Conservation (phyloP, 805 yeast species). For the Myxozyma geophila region DNA sequence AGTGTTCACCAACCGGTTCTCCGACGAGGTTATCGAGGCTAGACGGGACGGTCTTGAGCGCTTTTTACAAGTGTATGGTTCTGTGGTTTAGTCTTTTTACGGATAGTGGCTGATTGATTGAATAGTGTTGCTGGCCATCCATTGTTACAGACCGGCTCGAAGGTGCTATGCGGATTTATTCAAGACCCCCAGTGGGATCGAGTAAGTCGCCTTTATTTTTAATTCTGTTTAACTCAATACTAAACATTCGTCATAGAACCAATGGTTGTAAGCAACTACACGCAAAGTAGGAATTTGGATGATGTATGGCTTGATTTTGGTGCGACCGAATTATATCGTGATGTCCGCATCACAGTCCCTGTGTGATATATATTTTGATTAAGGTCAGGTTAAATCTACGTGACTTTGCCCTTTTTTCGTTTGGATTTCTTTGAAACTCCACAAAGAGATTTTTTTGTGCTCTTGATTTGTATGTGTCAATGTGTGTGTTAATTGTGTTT, state of each 20-base stretch:
- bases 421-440: background rate
- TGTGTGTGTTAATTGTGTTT: background rate
- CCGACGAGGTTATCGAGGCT: conserved; percentile 79
- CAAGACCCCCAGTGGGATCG: conserved; percentile 85
- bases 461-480: background rate
- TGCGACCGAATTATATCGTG: background rate
- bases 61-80: conserved; percentile 58
- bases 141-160: conserved; percentile 82
- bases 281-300: background rate
- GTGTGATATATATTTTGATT: no score
- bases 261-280: conserved; percentile 17
- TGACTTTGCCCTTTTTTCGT: no score
- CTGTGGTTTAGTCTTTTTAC: background rate
- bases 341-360: no score
- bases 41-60: conserved; percentile 82
- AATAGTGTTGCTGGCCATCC: conserved; percentile 88
- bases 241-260: conserved; percentile 9
- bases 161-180: conserved; percentile 76
- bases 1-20: conserved; percentile 73
- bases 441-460: background rate
- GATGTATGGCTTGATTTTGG: background rate
- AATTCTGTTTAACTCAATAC: background rate
- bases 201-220: conserved; percentile 23
- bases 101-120: conserved; percentile 2
- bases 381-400: no score